Evolutionary conservation across 768 basidiomycete species (phyloP).

Genomic region (Tulasnella sp.): DNA sequence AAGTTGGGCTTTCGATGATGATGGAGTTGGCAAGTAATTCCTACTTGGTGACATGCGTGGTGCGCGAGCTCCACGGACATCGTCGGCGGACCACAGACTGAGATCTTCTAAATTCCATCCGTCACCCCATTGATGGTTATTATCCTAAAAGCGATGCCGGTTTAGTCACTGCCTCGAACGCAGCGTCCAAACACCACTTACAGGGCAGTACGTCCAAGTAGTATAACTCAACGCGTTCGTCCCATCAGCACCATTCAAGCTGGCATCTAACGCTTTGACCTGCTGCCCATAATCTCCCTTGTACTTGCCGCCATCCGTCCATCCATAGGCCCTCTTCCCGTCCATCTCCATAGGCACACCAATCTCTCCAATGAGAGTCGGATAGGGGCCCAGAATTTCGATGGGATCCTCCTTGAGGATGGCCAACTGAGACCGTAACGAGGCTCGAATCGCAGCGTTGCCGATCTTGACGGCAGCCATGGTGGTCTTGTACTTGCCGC

Average conservation of each 20-base stretch:
- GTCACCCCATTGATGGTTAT: constrained; percentile 88
- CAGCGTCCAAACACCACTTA: background rate
- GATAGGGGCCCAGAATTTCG: constrained; percentile 66
- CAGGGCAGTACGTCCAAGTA: constrained; percentile 82
- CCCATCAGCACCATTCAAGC: constrained; percentile 77
- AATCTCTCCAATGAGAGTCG: constrained; percentile 94
- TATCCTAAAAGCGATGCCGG: constrained; percentile 51
- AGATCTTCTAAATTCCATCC: constrained; percentile 97
- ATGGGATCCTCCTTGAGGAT: constrained; percentile 73
- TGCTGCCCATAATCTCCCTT: constrained; percentile 52
- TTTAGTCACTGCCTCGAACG: background rate
- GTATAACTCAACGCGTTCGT: constrained; percentile 75
- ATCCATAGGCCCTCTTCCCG: constrained; percentile 79
- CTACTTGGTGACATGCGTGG: constrained; percentile 20
- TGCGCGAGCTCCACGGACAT: constrained; percentile 47
- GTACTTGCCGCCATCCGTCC: constrained; percentile 61
- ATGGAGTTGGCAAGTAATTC: constrained; percentile 40
- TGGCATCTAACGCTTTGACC: constrained; percentile 85
- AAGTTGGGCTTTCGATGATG: constrained; percentile 32
- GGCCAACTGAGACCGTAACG: constrained; percentile 79
- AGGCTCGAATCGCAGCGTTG: constrained; percentile 77
- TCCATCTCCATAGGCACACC: constrained; percentile 97
- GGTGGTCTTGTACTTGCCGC: constrained; percentile 73
- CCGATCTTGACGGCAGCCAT: constrained; percentile 80
- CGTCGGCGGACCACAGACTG: constrained; percentile 82